phyloP scores from a whole-genome alignment of 78 protist genomes.

The Dictyostelium brefeldianum region DNA sequence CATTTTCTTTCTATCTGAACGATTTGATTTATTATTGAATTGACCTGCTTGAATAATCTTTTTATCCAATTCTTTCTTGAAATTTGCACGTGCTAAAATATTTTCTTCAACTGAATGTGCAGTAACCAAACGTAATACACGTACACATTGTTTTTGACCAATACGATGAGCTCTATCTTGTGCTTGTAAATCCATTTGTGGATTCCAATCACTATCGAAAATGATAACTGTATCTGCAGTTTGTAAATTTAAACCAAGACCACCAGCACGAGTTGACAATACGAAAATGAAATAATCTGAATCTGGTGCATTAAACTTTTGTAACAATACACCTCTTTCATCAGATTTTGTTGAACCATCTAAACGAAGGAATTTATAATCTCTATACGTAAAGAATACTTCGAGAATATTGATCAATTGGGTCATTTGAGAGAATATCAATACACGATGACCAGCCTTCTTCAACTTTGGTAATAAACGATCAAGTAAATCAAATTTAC shows the following conservation, averaged over 20 bases:
- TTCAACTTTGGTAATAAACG: constrained; percentile 86
- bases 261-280: constrained; percentile 99
- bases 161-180: constrained; percentile 96
- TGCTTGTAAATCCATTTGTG: constrained; percentile 95
- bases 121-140: constrained; percentile 91
- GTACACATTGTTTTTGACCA: constrained; percentile 94
- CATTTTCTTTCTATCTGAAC: constrained; percentile 61
- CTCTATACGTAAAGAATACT: constrained; percentile 57
- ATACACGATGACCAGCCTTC: constrained; percentile 85
- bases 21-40: constrained; percentile 80
- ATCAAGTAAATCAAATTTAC: constrained; percentile 96
- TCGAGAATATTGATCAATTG: constrained; percentile 86
- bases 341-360: constrained; percentile 77
- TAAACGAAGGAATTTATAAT: constrained; percentile 65
- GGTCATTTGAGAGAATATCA: constrained; percentile 92
- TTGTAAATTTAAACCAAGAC: constrained; percentile 98
- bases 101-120: constrained; percentile 93
- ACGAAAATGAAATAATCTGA: constrained; percentile 89
- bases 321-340: constrained; percentile 67
- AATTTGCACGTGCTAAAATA: constrained; percentile 88
- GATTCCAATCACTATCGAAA: constrained; percentile 96
- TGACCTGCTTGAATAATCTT: constrained; percentile 87
- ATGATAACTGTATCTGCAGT: constrained; percentile 98
- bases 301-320: constrained; percentile 57
- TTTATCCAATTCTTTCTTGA: constrained; percentile 88